Base-by-base conservation (phyloP, 257 asterid genomes). In the Marsdenia floribunda region DNA sequence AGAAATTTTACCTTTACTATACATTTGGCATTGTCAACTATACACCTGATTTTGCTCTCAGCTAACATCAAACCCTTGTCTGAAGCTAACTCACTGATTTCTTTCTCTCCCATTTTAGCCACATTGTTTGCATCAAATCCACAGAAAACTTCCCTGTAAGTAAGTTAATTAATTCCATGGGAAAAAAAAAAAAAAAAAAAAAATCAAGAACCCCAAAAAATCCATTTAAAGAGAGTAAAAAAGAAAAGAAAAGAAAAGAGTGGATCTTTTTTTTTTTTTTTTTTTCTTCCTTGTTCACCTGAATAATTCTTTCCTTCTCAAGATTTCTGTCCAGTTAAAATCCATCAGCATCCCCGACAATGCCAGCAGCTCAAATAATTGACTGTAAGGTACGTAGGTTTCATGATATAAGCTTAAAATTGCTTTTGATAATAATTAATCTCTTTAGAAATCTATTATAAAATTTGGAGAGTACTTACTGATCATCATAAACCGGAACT, bases 261-360 rank as follows among this genome's bases (percentile, higher is more conserved):
- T 44, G 8, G 46, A 40, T 6, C 7, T 40, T 40, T 40, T 40
- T 40, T 40, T 40, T 40, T 40, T 40, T 40, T 40, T 40, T 40
- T 40, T 40, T 40, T 40, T 40, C 6, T 40, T 40, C 15, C 35
- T 0, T 35, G 73, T 0, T 3, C 63, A 91, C 98, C 98, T 91
- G 57, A 93, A 81, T 60, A 79, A 78, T 58, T 83, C 83, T 82
- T 86, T 88, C 78, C 90, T 87, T 77, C 87, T 91, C 22, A 94
- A 76, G 73, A 94, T 94, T 79, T 94, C 95, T 5, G 97, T 92
- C 97, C 97, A 91, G 77, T 92, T 94, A 81, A 87, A 89, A 82
- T 94, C 98, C 95, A 94, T 94, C 44, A 94, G 88, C 91, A 94
- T 82, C 73, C 97, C 98, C 80, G 92, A 92, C 81, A 94, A 77